A percentile compares a stretch with the other conserved stretches of the same genome.
phyloP scores from a whole-genome alignment of 1,284 basidiomycete genomes.

The Melampsora abietis-canadensis region DNA sequence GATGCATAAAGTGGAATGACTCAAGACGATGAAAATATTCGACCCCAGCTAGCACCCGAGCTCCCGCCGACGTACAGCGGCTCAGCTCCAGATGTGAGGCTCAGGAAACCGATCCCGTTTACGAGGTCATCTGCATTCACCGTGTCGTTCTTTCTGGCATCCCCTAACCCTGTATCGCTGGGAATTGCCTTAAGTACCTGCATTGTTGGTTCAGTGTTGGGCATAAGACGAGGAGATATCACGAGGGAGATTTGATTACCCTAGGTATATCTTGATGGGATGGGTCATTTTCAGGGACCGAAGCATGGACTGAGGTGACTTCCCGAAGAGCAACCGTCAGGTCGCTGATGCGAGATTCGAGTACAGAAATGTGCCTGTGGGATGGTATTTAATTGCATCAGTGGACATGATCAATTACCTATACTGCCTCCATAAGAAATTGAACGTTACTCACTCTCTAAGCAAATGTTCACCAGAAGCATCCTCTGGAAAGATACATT shows the following conservation, averaged over 20 bases:
- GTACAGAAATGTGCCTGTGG: constrained; percentile 19
- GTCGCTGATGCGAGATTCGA: constrained; percentile 19
- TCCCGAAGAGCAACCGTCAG: constrained; percentile 22
- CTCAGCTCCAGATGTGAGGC: constrained; percentile 36
- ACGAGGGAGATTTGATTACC: neutral
- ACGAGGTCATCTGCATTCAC: constrained; percentile 28
- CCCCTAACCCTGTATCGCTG: too few relatives aligned
- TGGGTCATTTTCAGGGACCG: neutral
- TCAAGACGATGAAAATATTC: constrained; percentile 41
- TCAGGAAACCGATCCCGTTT: constrained; percentile 26
- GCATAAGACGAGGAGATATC: neutral
- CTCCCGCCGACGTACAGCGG: constrained; percentile 39
- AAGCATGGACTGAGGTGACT: constrained; percentile 4
- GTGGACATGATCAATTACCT: neutral
- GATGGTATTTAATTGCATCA: neutral
- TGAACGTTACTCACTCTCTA: constrained; percentile 5
- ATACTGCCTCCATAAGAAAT: neutral
- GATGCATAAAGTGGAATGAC: constrained; percentile 1
- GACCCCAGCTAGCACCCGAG: constrained; percentile 31
- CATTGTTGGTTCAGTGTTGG: neutral
- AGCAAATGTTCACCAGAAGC: constrained; percentile 36
- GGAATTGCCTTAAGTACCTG: neutral
- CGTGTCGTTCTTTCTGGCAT: constrained; percentile 12
- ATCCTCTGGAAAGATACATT: constrained; percentile 39
- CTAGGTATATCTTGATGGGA: neutral